Evolutionary conservation across 768 basidiomycete genomes (phyloP).

Genomic region (Leccinum imitatum): DNA sequence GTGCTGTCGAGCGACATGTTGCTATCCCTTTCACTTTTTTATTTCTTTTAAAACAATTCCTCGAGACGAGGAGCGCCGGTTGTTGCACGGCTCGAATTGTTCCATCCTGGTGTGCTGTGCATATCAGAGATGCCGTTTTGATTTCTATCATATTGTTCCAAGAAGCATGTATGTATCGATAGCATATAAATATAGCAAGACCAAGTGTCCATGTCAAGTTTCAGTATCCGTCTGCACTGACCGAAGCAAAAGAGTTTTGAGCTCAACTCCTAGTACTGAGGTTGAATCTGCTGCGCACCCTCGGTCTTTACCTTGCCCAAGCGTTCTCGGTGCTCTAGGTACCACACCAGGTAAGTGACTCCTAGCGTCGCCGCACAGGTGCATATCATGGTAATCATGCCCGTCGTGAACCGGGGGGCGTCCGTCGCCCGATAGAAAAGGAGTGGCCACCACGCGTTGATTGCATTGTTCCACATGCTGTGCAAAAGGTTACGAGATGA

Average conservation of each 20-base stretch:
- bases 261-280: not conserved
- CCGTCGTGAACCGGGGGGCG: constrained; percentile 64
- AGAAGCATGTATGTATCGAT: constrained; percentile 14
- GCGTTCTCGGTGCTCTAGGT: constrained; percentile 44
- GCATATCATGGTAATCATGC: constrained; percentile 68
- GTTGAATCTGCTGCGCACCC: not conserved
- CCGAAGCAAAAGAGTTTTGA: not conserved
- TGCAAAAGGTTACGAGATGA: not conserved
- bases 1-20: constrained; percentile 17
- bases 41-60: not conserved
- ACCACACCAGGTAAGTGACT: constrained; percentile 57
- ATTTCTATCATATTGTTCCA: constrained; percentile 1
- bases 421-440: constrained; percentile 75
- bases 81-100: not conserved
- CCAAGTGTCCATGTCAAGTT: not conserved
- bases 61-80: not conserved
- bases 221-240: not conserved
- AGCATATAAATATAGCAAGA: not conserved
- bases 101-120: constrained; percentile 19
- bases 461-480: constrained; percentile 68
- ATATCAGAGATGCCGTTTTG: constrained; percentile 10
- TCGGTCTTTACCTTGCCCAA: not conserved
- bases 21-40: constrained; percentile 2
- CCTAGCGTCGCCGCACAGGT: constrained; percentile 54
- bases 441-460: constrained; percentile 71